These are phyloP conservation scores for Pseudogymnoascus sp. DNA, from an alignment of 2,329 filamentous ascomycete species.

Conservation along the genomic window DNA sequence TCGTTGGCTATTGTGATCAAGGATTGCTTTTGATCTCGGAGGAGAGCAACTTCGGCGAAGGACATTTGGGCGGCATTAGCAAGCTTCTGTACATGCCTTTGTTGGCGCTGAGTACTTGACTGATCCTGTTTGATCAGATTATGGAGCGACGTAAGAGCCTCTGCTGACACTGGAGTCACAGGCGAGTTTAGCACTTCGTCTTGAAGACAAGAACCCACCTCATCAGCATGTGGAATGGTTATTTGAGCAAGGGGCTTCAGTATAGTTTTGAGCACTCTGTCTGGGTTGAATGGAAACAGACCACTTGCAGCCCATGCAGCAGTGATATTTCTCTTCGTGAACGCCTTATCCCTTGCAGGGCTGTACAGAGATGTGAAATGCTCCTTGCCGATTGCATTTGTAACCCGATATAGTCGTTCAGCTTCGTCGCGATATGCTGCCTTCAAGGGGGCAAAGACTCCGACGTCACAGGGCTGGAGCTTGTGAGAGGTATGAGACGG, in stretches of 20 bases:
- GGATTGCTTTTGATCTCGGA: not conserved
- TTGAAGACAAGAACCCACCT: no score
- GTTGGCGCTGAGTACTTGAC: no score
- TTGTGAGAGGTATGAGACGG: no score
- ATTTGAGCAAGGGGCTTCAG: no score
- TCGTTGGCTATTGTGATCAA: conserved; percentile 18
- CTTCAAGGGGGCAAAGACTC: no score
- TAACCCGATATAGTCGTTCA: not conserved
- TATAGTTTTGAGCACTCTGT: no score
- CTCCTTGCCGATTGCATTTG: not conserved
- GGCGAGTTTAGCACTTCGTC: no score
- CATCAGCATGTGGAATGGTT: no score
- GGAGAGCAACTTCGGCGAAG: not conserved
- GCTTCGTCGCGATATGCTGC: not conserved
- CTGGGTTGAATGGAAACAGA: no score
- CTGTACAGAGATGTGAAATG: not conserved
- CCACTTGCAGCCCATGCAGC: no score
- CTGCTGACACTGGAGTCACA: not conserved
- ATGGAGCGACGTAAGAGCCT: not conserved
- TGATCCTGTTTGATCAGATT: not conserved
- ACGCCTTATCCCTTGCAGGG: not conserved
- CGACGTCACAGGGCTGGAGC: no score
- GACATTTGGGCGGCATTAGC: not conserved
- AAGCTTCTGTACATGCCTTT: not conserved
- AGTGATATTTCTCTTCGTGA: not conserved